These are phyloP conservation scores for Populus hybrid DNA, from an alignment of 441 rosid genomes.

Conservation along the genomic window DNA sequence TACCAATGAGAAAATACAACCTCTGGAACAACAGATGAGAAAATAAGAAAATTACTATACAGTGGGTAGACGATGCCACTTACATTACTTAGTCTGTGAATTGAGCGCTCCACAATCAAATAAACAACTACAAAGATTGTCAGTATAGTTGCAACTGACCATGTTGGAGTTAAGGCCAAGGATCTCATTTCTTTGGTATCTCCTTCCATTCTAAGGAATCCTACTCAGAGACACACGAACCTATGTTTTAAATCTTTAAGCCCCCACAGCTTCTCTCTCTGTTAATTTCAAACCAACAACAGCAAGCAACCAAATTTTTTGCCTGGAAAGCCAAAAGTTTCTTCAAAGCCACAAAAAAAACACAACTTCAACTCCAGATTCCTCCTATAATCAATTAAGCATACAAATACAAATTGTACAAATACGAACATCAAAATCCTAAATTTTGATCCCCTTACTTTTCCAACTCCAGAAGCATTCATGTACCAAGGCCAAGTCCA, in stretches of 20 bases:
- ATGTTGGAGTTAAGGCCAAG: slow-evolving; percentile 78
- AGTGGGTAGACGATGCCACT: slow-evolving; percentile 21
- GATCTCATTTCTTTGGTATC: slow-evolving; percentile 46
- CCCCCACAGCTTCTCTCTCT: not conserved
- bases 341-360: not conserved
- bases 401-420: not conserved
- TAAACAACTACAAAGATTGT: slow-evolving; percentile 75
- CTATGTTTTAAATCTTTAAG: not conserved
- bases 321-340: slow-evolving; percentile 1
- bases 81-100: slow-evolving; percentile 64
- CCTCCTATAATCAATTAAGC: not conserved
- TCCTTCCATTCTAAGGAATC: slow-evolving; percentile 36
- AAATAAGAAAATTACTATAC: not conserved
- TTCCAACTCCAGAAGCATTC: not conserved
- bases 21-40: not conserved
- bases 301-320: not conserved
- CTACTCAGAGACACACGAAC: slow-evolving; percentile 8
- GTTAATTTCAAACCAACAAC: not conserved
- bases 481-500: not conserved
- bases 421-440: not conserved
- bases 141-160: slow-evolving; percentile 90
- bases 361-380: not conserved
- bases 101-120: slow-evolving; percentile 73
- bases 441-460: not conserved
- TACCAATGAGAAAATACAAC: not conserved